phyloP scores from a whole-genome alignment of 2,329 filamentous ascomycete genomes.

The Alternaria alternata region DNA sequence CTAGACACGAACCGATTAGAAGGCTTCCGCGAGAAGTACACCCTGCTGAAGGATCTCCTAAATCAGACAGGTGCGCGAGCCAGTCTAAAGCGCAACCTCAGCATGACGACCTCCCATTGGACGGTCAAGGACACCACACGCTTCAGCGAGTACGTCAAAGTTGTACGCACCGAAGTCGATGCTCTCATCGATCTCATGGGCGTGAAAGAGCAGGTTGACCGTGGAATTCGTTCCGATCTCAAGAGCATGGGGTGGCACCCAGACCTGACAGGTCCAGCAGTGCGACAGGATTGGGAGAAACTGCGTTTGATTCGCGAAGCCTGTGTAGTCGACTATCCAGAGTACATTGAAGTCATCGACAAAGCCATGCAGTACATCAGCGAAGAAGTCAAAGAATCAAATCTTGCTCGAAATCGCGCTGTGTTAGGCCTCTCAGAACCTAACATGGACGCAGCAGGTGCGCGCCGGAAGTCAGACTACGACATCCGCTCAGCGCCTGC shows the following conservation, averaged over 20 bases:
- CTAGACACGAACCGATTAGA: conserved; percentile 56
- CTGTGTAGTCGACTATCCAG: conserved; percentile 54
- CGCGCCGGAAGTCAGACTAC: conserved; percentile 35
- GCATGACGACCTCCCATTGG: conserved; percentile 52
- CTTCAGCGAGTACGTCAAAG: conserved; percentile 53
- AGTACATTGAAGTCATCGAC: conserved; percentile 54
- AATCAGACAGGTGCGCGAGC: conserved; percentile 43
- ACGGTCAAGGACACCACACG: conserved; percentile 52
- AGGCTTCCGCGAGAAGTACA: conserved; percentile 56
- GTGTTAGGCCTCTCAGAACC: conserved; percentile 22
- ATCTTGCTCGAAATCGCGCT: conserved; percentile 29
- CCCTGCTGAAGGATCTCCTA: conserved; percentile 52
- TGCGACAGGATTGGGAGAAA: conserved; percentile 51
- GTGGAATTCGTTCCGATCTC: conserved; percentile 56
- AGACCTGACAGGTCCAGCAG: conserved; percentile 47
- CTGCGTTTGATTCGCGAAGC: conserved; percentile 56
- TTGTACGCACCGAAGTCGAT: conserved; percentile 55
- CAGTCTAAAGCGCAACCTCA: conserved; percentile 46
- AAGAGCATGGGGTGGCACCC: conserved; percentile 59
- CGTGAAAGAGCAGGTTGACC: conserved; percentile 55
- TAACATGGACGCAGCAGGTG: conserved; percentile 15
- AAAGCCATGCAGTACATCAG: conserved; percentile 55
- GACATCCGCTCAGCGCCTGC: conserved; percentile 23
- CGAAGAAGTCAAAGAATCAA: conserved; percentile 42
- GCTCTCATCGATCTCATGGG: conserved; percentile 54